Evolutionary conservation across 495 filamentous ascomycete species (phyloP).

Genomic region (Neurospora sp.): DNA sequence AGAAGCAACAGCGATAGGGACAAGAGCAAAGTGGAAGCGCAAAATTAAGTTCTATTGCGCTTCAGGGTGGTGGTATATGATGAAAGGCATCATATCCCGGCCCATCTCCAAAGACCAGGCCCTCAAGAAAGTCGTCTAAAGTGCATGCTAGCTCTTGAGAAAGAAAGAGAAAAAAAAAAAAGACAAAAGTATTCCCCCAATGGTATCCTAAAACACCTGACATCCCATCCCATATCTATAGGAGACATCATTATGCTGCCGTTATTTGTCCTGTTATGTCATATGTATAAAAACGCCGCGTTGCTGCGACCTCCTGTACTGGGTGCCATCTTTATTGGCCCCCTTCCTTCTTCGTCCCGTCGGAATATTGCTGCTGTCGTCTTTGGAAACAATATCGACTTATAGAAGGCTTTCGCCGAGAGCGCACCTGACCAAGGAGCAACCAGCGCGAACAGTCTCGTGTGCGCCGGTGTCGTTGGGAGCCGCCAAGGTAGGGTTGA

Average conservation of each 20-base stretch:
- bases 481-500: conserved; percentile 77
- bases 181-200: not conserved
- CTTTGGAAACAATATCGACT: not conserved
- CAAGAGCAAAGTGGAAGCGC: not conserved
- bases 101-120: not conserved
- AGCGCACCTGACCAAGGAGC: conserved; percentile 82
- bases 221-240: not conserved
- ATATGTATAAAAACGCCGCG: not conserved
- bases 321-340: not conserved
- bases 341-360: not conserved
- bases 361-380: not conserved
- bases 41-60: not conserved
- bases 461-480: conserved; percentile 54
- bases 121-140: not conserved
- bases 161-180: not conserved
- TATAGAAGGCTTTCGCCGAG: conserved; percentile 82
- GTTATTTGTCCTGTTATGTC: not conserved
- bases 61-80: not conserved
- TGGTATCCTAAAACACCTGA: not conserved
- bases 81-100: not conserved
- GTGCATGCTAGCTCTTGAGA: not conserved
- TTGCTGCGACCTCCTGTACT: not conserved
- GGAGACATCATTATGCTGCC: not conserved
- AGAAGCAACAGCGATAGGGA: not conserved
- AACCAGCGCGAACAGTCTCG: conserved; percentile 85